Base-by-base conservation (phyloP, 495 filamentous ascomycete genomes). In the Neurospora sublineolata region DNA sequence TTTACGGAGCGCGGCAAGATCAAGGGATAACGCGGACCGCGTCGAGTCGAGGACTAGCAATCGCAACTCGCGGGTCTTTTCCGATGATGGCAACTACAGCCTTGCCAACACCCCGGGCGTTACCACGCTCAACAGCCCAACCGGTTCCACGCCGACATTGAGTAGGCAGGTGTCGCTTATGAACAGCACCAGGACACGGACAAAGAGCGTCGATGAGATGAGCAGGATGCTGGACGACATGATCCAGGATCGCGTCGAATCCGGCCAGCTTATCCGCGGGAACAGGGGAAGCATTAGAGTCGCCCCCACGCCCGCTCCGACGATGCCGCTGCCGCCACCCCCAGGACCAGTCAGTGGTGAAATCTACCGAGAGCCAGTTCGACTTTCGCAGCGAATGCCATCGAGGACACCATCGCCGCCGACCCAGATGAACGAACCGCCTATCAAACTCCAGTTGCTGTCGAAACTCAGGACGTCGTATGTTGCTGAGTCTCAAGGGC, bases 171-270 rank as follows among this genome's bases (percentile, higher is more conserved):
- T 82, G 46, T 84, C 81, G 64, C 77, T 79, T 23, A 76, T 83
- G 30, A 64, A 64, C 52, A 64, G 52, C 52, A 7, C 12, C 52
- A 80, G 82, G 37, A 87, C 84, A 70, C 86, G 88, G 72, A 87
- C 86, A 37, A 90, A 87, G 83, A 91, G 91, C 72, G 89, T 94
- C 64, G 52, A 95, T 74, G 93, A 97, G 79, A 92, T 97, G 86
- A 95, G 91, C 70, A 86, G 89, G 67, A 93, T 97, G 81, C 86
- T 97, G 38, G 93, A 97, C 74, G 92, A 95, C 79, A 97, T 97
- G 94, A 95, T 97, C 72, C 91, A 93, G 79, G 90, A 93, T 77
- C 88, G 91, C 27, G 91, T 94, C 68, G 91, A 93, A 73, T 85
- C 84, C 37, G 91, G 90, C 18, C 86, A 89, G 67, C 75, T 90